These are phyloP conservation scores for Eimeria sp. DNA, from an alignment of 169 alveolate genomes.

Conservation along the genomic window DNA sequence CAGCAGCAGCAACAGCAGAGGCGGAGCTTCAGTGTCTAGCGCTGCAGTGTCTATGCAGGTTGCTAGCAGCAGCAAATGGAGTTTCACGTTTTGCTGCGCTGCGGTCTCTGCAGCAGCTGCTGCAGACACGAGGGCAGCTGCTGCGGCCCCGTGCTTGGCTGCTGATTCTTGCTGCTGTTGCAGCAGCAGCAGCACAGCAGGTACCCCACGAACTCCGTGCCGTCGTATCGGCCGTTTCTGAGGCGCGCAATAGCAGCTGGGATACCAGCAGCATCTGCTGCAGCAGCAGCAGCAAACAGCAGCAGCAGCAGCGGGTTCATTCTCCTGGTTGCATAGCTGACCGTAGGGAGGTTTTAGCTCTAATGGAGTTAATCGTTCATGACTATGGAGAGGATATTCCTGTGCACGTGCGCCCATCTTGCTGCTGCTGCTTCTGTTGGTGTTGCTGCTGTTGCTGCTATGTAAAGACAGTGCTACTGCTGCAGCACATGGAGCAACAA, in stretches of 20 bases:
- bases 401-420: no score
- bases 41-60: constrained; percentile 42
- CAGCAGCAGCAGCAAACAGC: not conserved
- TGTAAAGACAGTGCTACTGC: no score
- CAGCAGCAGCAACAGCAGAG: constrained; percentile 17
- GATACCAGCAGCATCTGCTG: constrained; percentile 43
- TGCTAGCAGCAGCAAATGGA: constrained; percentile 23
- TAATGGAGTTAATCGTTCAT: constrained; percentile 32
- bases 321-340: constrained; percentile 57
- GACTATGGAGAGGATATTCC: constrained; percentile 49
- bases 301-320: not conserved
- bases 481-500: no score
- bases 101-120: constrained; percentile 60
- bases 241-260: constrained; percentile 4
- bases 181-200: constrained; percentile 23
- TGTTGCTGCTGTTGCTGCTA: no score
- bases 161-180: constrained; percentile 4
- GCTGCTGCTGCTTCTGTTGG: no score
- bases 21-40: constrained; percentile 26
- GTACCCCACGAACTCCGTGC: constrained; percentile 30
- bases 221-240: constrained; percentile 14
- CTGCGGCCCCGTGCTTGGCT: constrained; percentile 27
- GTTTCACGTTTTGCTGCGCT: constrained; percentile 38
- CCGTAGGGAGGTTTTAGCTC: constrained; percentile 4
- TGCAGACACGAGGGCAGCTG: constrained; percentile 58